Base-by-base conservation (phyloP, 805 yeast genomes). In the Metschnikowia henanensis region DNA sequence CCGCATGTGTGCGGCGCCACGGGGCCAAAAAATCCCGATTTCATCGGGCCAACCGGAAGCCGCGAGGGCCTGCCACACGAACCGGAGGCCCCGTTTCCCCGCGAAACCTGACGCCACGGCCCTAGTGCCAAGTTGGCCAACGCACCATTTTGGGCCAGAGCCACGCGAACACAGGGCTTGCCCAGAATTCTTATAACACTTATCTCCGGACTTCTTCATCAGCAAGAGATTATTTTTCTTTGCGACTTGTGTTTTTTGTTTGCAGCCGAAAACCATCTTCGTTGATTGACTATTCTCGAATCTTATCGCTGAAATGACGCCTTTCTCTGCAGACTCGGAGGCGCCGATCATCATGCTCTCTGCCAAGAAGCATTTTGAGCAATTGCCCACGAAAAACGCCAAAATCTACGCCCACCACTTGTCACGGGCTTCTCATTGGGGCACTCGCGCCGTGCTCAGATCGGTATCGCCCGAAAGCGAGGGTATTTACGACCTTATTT, bases 381-480 rank as follows among this genome's bases (percentile, higher is more conserved):
- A 79, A 36, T 72, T 89, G 56, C 73, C 85, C 13, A 64, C 68
- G 6, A 63, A 70, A 30, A 83, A 83, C 50, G 78, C 86, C 59
- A 72, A 75, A 45, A 49, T 57, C 30, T 89, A 89, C 59, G 95
- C 96, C 17, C 96, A 89, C 66, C 81, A 81, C 61, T 79, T 89
- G 64, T 80, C 91, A 30, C 79, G 83, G 57, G 96, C 95, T 2
- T 80, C 90, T 34, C 95, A 87, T 61, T 80, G 80, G 66, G 97
- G 97, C 30, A 76, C 94, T 9, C 73, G 94, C 50, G 87, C 83
- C 5, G 87, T 86, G 2, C 68, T 87, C 47, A 75, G 95, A 57
- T 88, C 89, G 31, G 95, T 89, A 5, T 83, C 91, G 9, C 84
- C 85, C 18, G 95, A 89, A 57, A 79, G 89, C 47, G 96, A 89